Conservation (phyloP, 2,329 filamentous ascomycete species). For the Xylaria hypoxylon region DNA sequence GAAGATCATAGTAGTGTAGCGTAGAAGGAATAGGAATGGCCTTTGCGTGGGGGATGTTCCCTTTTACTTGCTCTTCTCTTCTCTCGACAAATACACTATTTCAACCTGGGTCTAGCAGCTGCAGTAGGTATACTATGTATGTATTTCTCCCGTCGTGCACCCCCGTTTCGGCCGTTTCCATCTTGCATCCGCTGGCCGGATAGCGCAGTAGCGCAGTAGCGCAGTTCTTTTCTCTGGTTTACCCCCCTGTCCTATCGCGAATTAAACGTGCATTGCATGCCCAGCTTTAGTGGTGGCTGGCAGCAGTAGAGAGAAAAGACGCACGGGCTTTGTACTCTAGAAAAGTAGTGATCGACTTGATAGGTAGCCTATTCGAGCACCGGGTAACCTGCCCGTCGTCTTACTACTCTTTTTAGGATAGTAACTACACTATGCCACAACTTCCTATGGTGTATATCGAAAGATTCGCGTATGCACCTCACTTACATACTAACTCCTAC, state of each 20-base stretch:
- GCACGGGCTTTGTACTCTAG: slow-evolving; percentile 10
- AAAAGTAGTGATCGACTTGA: slow-evolving; percentile 30
- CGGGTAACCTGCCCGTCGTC: slow-evolving; percentile 33
- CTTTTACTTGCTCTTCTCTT: slow-evolving; percentile 7
- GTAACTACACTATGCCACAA: slow-evolving; percentile 12
- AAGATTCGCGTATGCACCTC: neutral
- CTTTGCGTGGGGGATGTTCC: slow-evolving; percentile 24
- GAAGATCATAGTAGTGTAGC: too few relatives aligned
- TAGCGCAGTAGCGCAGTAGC: slow-evolving; percentile 32
- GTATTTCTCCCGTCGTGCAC: slow-evolving; percentile 23
- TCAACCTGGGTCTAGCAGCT: slow-evolving; percentile 20
- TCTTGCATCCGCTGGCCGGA: slow-evolving; percentile 36
- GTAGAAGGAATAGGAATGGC: neutral
- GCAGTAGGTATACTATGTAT: slow-evolving; percentile 12
- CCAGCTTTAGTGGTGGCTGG: slow-evolving; percentile 19
- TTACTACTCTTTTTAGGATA: slow-evolving; percentile 24
- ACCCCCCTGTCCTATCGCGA: slow-evolving; percentile 24
- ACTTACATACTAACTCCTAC: neutral
- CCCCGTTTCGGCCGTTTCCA: slow-evolving; percentile 38
- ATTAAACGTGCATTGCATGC: slow-evolving; percentile 41
- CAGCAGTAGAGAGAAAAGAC: slow-evolving; percentile 18
- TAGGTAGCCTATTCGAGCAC: slow-evolving; percentile 24
- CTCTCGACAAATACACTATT: slow-evolving; percentile 8
- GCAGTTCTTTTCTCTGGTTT: slow-evolving; percentile 10
- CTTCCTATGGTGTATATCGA: neutral